Percentiles rank a stretch among this genome's conserved stretches.
These are phyloP conservation scores for Neurospora sp. DNA, from an alignment of 495 filamentous ascomycete species.

Conservation along the genomic window DNA sequence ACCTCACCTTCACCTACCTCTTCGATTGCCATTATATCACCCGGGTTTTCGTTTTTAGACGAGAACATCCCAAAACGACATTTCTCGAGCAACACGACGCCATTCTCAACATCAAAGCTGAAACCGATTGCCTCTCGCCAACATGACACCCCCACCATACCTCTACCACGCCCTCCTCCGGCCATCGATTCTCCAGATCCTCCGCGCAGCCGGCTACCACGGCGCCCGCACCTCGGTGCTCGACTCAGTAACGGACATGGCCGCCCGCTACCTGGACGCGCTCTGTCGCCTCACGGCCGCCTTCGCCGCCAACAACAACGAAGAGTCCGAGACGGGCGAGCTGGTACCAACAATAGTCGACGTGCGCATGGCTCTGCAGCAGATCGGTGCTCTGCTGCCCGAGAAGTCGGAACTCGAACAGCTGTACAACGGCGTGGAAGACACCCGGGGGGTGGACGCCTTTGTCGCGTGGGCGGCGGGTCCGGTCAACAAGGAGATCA, in stretches of 20 bases:
- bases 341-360: conserved; percentile 52
- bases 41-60: not conserved
- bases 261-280: conserved; percentile 59
- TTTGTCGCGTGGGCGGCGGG: conserved; percentile 69
- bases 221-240: conserved; percentile 62
- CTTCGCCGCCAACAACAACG: conserved; percentile 43
- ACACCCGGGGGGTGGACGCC: conserved; percentile 59
- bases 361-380: conserved; percentile 70
- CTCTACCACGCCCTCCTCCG: conserved; percentile 71
- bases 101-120: not conserved
- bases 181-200: conserved; percentile 72
- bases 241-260: conserved; percentile 67
- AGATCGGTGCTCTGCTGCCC: conserved; percentile 59
- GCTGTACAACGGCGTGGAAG: conserved; percentile 43
- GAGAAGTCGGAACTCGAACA: conserved; percentile 34
- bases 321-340: conserved; percentile 13
- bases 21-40: not conserved
- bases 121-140: conserved; percentile 1
- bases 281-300: conserved; percentile 54
- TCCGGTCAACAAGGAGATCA: conserved; percentile 58
- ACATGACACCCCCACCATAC: conserved; percentile 32
- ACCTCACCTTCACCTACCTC: not conserved
- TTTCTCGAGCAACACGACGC: not conserved
- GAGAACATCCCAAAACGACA: not conserved
- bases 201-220: conserved; percentile 80